Evolutionary conservation across 1,139 yeast species (phyloP), one percentile per base, ranked within the genome.

Genomic region (Candida labiduridarum): DNA sequence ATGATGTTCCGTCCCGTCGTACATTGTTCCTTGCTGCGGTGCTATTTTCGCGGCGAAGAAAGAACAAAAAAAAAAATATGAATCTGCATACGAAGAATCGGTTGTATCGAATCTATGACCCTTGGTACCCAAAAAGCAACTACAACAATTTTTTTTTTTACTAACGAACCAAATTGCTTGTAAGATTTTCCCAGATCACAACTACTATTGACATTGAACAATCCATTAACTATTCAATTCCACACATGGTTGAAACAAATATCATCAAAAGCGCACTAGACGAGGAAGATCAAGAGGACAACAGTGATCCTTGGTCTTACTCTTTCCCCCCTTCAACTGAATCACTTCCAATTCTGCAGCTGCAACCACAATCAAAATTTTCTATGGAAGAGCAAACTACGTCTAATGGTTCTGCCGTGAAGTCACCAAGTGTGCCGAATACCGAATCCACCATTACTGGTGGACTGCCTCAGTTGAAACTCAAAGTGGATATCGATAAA

Each of bases 301-400:
- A 18, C 19, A 25, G 10, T 7, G 79, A 74, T 53, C 75, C 74
- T 8, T 76, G 80, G 80, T 65, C 73, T 11, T 74, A 74, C 56
- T 72, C 79, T 9, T 71, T 74, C 52, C 79, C 79, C 1, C 71
- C 78, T 1, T 72, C 79, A 5, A 57, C 65, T 0, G 80, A 74
- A 15, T 64, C 70, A 4, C 57, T 69, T 25, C 39, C 46, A 8
- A 10, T 38, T 33, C 35, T 44, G 41, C 46, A 16, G n/a, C 40
- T 11, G 15, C n/a, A 39, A 11, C 48, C 40, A 31, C 39, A 40
- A 18, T 30, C 41, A 41, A 41, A 10, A 15, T 22, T 27, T 29
- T 12, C 29, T 3, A 12, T 27, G 7, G 27, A 7, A 44, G 22
- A 38, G n/a, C 41, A 36, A n/a, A 25, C 15, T n/a, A 7, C 30